These are phyloP conservation scores for Tulasnella sp. DNA, from an alignment of 768 basidiomycete genomes.

Conservation along the genomic window DNA sequence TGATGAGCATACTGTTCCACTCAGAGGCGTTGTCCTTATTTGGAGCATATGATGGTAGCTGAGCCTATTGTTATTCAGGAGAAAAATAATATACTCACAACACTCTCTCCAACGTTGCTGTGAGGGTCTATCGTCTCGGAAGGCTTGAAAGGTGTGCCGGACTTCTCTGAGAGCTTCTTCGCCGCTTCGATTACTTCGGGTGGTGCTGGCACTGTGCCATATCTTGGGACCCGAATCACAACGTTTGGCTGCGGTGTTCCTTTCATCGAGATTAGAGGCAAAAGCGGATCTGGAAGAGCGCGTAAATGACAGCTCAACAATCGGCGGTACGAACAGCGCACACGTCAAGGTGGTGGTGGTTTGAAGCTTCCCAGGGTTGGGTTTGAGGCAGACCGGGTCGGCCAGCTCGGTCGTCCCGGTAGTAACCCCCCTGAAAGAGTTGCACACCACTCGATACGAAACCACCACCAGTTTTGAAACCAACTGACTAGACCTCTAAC, in stretches of 20 bases:
- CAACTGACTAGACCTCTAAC: background rate
- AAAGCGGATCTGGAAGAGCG: background rate
- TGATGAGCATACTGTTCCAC: constrained; percentile 19
- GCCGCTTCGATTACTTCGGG: constrained; percentile 10
- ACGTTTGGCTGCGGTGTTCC: background rate
- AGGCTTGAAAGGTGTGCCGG: background rate
- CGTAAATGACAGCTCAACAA: background rate
- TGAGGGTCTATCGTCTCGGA: constrained; percentile 11
- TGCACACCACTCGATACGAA: background rate
- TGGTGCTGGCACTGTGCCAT: constrained; percentile 12
- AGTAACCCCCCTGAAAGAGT: background rate
- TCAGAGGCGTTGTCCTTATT: constrained; percentile 15
- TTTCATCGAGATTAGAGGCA: background rate
- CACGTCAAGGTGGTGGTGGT: background rate
- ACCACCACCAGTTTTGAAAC: background rate
- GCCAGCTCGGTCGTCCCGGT: background rate
- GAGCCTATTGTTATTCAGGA: background rate
- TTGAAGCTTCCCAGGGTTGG: background rate
- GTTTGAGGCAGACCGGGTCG: background rate
- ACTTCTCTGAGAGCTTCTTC: background rate
- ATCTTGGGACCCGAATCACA: constrained; percentile 7
- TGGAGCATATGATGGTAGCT: background rate
- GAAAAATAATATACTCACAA: background rate
- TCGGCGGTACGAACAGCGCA: background rate
- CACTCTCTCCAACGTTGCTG: constrained; percentile 12